Evolutionary conservation across 1,284 basidiomycete species (phyloP).

Genomic region (Irpex sp.): DNA sequence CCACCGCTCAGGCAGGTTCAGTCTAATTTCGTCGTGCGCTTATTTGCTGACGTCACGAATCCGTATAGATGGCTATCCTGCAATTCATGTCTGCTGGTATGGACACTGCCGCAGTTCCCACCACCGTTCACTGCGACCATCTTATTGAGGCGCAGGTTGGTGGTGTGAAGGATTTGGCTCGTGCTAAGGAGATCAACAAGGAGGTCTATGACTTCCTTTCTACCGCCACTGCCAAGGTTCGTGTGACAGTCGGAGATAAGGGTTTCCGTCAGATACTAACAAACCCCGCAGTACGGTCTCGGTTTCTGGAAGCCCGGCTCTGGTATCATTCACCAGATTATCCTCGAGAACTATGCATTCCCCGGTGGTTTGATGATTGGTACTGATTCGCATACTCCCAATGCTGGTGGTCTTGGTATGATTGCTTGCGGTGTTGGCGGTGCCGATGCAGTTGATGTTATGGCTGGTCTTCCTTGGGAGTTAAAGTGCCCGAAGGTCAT

Average conservation of each 20-base stretch:
- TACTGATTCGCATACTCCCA: constrained; percentile 99
- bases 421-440: constrained; percentile 99
- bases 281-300: constrained; percentile 75
- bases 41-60: constrained; percentile 21
- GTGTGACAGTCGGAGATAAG: constrained; percentile 15
- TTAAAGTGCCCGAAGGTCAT: constrained; percentile 99
- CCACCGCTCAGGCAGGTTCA: constrained; percentile 72
- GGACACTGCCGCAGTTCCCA: constrained; percentile 95
- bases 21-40: background rate
- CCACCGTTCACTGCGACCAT: constrained; percentile 99
- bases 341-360: constrained; percentile 99
- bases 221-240: constrained; percentile 90
- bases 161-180: constrained; percentile 89
- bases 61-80: constrained; percentile 89
- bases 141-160: constrained; percentile 97
- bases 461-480: constrained; percentile 98
- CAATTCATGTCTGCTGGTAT: constrained; percentile 99
- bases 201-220: constrained; percentile 99
- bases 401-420: constrained; percentile 99
- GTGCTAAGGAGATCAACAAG: constrained; percentile 94
- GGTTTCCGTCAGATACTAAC: constrained; percentile 7
- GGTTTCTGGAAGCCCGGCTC: constrained; percentile 99
- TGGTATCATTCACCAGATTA: constrained; percentile 97
- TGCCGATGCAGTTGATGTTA: constrained; percentile 98
- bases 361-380: constrained; percentile 99